A percentile compares a stretch with the other conserved stretches of the same genome.
These are phyloP conservation scores for Vigna mungo DNA, from an alignment of 306 rosid species.

Conservation along the genomic window DNA sequence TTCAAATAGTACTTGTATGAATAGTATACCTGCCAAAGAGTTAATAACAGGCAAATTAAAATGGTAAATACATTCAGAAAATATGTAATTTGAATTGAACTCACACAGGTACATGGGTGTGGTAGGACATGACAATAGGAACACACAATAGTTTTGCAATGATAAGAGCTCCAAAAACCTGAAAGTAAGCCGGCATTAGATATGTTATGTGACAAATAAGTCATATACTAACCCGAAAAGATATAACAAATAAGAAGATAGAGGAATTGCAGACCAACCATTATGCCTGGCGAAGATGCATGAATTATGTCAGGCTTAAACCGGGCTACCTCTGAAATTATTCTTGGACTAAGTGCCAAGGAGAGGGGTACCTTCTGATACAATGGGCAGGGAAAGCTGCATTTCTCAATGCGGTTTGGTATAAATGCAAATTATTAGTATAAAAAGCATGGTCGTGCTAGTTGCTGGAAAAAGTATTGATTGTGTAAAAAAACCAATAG, in stretches of 20 bases:
- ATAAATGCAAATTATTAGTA: conserved; percentile 31
- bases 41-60: not conserved
- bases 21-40: too few species aligned
- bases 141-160: conserved; percentile 85
- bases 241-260: not conserved
- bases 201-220: conserved; percentile 21
- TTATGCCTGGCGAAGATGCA: conserved; percentile 98
- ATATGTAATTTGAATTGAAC: conserved; percentile 47
- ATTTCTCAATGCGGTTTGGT: conserved; percentile 33
- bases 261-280: conserved; percentile 61
- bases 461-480: not conserved
- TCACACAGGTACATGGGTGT: conserved; percentile 97
- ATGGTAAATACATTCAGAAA: conserved; percentile 30
- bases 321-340: conserved; percentile 91
- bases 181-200: conserved; percentile 46
- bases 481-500: not conserved
- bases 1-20: too few species aligned
- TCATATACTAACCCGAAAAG: not conserved
- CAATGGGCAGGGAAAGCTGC: conserved; percentile 94
- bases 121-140: conserved; percentile 98
- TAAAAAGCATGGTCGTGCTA: conserved; percentile 5
- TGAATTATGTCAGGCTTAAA: conserved; percentile 99
- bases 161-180: conserved; percentile 97
- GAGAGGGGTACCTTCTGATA: conserved; percentile 98
- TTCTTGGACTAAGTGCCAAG: conserved; percentile 98